Conservation (phyloP, 2,329 filamentous ascomycete genomes). For the Ophiostoma pallidulum region DNA sequence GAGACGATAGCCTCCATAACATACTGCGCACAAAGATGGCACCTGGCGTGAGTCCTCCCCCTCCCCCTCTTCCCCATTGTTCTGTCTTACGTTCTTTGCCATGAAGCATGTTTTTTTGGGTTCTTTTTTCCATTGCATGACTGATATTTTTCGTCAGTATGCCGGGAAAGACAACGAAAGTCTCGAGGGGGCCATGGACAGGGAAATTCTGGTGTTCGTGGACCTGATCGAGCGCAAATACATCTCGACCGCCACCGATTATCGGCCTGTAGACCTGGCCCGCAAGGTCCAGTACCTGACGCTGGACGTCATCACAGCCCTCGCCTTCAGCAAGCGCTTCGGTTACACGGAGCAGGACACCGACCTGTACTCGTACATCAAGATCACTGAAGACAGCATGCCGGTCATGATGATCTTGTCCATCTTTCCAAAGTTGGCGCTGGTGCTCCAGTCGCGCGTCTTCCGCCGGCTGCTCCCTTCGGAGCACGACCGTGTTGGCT, state of each 20-base stretch:
- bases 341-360: slow-evolving; percentile 36
- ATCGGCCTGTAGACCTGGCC: slow-evolving; percentile 31
- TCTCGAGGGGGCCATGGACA: slow-evolving; percentile 21
- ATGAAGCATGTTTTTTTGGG: no score
- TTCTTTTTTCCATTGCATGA: no score
- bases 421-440: slow-evolving; percentile 33
- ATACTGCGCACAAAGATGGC: slow-evolving; percentile 35
- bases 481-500: slow-evolving; percentile 29
- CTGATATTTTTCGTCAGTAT: slow-evolving; percentile 15
- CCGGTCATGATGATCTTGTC: slow-evolving; percentile 26
- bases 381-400: slow-evolving; percentile 24
- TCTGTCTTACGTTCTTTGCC: background rate
- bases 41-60: slow-evolving; percentile 27
- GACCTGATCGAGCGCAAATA: slow-evolving; percentile 35
- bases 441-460: slow-evolving; percentile 32
- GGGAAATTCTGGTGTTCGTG: slow-evolving; percentile 19
- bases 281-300: slow-evolving; percentile 43
- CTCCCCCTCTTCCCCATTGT: slow-evolving; percentile 14
- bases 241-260: slow-evolving; percentile 21
- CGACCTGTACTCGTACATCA: slow-evolving; percentile 37
- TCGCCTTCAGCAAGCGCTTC: slow-evolving; percentile 41
- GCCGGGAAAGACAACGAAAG: slow-evolving; percentile 22
- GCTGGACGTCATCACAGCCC: slow-evolving; percentile 43
- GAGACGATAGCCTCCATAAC: slow-evolving; percentile 27
- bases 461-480: slow-evolving; percentile 33